These are phyloP conservation scores for Schizonepeta tenuifolia DNA, from an alignment of 257 asterid genomes.

Conservation along the genomic window DNA sequence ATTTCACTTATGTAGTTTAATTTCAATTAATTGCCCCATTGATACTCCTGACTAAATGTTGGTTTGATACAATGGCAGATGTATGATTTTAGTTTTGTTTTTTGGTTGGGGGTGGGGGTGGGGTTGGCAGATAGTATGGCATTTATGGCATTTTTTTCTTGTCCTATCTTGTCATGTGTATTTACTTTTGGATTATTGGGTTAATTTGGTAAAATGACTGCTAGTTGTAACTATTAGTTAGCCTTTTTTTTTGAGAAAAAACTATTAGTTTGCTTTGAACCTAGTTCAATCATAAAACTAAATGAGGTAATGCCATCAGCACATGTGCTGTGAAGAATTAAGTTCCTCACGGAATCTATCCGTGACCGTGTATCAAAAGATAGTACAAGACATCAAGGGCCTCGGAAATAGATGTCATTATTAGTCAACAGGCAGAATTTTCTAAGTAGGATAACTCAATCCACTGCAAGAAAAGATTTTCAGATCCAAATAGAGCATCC, in stretches of 20 bases:
- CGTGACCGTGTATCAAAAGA: background rate
- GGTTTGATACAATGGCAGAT: background rate
- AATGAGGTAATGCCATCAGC: background rate
- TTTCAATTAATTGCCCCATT: background rate
- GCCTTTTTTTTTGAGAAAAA: too few relatives aligned
- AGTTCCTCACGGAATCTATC: conserved; percentile 1
- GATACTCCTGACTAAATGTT: conserved; percentile 2
- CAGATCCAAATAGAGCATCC: background rate
- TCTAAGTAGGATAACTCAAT: background rate
- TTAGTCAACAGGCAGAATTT: too few relatives aligned
- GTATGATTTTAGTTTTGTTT: background rate
- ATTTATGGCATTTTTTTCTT: too few relatives aligned
- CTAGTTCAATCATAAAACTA: background rate
- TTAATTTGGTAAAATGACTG: too few relatives aligned
- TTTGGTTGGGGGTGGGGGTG: background rate
- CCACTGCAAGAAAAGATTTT: background rate
- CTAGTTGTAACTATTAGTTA: too few relatives aligned
- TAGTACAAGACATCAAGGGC: background rate
- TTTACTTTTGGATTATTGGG: too few relatives aligned
- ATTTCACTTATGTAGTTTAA: conserved; percentile 1
- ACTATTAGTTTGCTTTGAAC: background rate
- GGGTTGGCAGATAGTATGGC: too few relatives aligned
- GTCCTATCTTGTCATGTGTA: too few relatives aligned
- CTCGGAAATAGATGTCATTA: background rate
- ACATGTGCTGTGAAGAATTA: background rate